Evolutionary conservation across 2,329 filamentous ascomycete genomes (phyloP).

Genomic region (Xylariaceae sp.): DNA sequence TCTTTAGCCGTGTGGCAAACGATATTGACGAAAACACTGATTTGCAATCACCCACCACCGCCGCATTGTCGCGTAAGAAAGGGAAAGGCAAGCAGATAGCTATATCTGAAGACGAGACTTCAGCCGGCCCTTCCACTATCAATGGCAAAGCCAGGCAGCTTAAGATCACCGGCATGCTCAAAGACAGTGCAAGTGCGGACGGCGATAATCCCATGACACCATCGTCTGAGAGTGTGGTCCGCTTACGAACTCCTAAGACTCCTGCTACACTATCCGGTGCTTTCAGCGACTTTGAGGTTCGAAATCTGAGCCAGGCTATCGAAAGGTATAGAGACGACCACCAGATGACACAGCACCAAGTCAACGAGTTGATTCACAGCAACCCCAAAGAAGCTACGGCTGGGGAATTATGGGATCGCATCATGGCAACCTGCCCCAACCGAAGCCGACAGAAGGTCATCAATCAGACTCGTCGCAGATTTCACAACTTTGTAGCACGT

Average conservation of each 20-base stretch:
- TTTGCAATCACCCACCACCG: conserved; percentile 31
- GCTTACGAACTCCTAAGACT: conserved; percentile 10
- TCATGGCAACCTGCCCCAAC: conserved; percentile 57
- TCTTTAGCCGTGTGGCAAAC: conserved; percentile 29
- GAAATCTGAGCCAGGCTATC: conserved; percentile 50
- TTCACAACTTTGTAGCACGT: conserved; percentile 69
- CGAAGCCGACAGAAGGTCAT: conserved; percentile 61
- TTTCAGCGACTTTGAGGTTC: conserved; percentile 54
- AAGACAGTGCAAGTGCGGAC: conserved; percentile 9
- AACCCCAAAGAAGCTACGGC: conserved; percentile 36
- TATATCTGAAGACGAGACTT: background rate
- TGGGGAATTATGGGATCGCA: conserved; percentile 56
- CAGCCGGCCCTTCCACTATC: conserved; percentile 25
- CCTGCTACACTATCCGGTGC: conserved; percentile 42
- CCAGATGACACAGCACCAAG: conserved; percentile 49
- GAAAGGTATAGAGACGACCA: conserved; percentile 53
- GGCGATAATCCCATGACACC: conserved; percentile 15
- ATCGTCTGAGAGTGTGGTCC: background rate
- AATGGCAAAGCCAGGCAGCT: conserved; percentile 23
- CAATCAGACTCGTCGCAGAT: conserved; percentile 65
- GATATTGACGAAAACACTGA: conserved; percentile 13
- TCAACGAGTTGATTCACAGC: conserved; percentile 55
- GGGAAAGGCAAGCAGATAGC: conserved; percentile 9
- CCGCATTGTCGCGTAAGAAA: conserved; percentile 28
- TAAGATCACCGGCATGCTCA: conserved; percentile 35